Evolutionary conservation across 2,329 filamentous ascomycete species (phyloP), one percentile per base, ranked within the genome.

Genomic region (Pestalotiopsis sp.): DNA sequence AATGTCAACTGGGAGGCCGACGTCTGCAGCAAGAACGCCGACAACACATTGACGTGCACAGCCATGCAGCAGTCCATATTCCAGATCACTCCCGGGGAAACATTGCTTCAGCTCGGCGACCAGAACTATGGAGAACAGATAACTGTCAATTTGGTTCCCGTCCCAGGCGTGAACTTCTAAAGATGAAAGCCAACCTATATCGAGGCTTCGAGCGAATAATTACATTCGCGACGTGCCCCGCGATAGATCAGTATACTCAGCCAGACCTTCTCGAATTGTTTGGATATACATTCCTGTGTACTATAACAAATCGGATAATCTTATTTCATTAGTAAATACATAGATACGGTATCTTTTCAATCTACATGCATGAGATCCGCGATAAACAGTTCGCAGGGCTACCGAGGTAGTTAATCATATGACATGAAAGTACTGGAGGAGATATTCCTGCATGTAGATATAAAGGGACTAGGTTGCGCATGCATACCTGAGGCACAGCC

Each of bases 1-100:
- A 62, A 62, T 11, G 59, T 62, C 13, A 41, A 39, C 7, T 62
- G 59, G 59, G 59, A 62, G n/a, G 59, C n/a, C n/a, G 36, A 62
- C 59, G 5, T 62, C 12, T 62, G 59, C 59, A 38, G 11, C 13
- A 38, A 41, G 27, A 62, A 62, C n/a, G 27, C 27, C n/a, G 59
- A 62, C n/a, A 38, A 39, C 6, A 62, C 59, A 1, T 23, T 62
- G 27, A 12, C 59, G 12, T 62, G 59, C 31, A 62, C 59, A n/a
- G 59, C 31, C 6, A 62, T 62, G 59, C 12, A 41, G 27, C 59
- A 62, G 5, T 62, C 59, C 6, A 62, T 62, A 17, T 62, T 62
- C 31, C 59, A 62, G 36, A n/a, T 41, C 59, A 62, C 59, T 6
- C 17, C 13, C 2, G 36, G 59, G 11, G 59, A 62, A 4, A 36